These are phyloP conservation scores for Solidago caesia DNA, from an alignment of 129 eudicot species.

Conservation along the genomic window DNA sequence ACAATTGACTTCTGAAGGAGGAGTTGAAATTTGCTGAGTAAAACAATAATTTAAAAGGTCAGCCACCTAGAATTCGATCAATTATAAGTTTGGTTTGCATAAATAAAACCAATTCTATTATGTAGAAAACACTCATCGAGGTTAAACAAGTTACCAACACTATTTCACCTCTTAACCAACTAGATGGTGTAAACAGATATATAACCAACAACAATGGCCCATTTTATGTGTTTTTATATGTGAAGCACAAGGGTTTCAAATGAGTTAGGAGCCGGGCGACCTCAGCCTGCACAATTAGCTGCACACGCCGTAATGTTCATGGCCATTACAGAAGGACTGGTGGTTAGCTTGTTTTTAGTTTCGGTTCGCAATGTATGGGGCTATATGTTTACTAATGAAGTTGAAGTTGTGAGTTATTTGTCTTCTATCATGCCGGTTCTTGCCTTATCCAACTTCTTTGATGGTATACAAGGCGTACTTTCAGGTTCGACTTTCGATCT, in stretches of 20 bases:
- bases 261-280: slow-evolving; percentile 23
- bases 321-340: slow-evolving; percentile 29
- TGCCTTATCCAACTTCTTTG: slow-evolving; percentile 35
- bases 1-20: too few relatives aligned
- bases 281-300: slow-evolving; percentile 34
- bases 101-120: not conserved
- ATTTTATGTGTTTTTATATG: not conserved
- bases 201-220: not conserved
- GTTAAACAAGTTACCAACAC: too few relatives aligned
- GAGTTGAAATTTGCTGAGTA: too few relatives aligned
- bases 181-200: too few relatives aligned
- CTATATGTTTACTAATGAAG: slow-evolving; percentile 35
- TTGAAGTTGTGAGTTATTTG: slow-evolving; percentile 34
- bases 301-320: slow-evolving; percentile 28
- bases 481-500: slow-evolving; percentile 24
- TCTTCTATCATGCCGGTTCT: slow-evolving; percentile 35
- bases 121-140: too few relatives aligned
- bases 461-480: slow-evolving; percentile 39
- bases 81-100: too few relatives aligned
- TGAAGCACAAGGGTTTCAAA: slow-evolving; percentile 11
- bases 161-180: too few relatives aligned
- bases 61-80: too few relatives aligned
- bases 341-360: slow-evolving; percentile 21
- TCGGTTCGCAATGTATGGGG: slow-evolving; percentile 29
- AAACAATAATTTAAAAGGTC: too few relatives aligned